phyloP scores from a whole-genome alignment of 176 grass and related monocot species.

The Eleusine coracana region DNA sequence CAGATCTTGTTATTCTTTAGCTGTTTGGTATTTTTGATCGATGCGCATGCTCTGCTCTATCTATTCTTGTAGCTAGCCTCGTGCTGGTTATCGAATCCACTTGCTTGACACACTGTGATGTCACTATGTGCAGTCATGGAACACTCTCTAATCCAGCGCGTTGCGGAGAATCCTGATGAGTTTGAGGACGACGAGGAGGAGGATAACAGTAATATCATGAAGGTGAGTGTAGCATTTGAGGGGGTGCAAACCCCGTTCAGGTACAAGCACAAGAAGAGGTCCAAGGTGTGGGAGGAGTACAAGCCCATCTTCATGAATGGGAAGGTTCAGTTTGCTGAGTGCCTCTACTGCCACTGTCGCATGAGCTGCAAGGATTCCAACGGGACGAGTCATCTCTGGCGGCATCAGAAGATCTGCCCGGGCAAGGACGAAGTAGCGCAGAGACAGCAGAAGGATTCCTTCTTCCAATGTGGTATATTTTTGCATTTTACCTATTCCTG shows the following conservation, averaged over 20 bases:
- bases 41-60: neutral
- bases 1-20: conserved; percentile 15
- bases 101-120: neutral
- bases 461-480: conserved; percentile 46
- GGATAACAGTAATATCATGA: conserved; percentile 27
- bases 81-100: neutral
- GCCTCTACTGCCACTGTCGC: conserved; percentile 55
- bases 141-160: conserved; percentile 22
- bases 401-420: conserved; percentile 61
- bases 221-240: conserved; percentile 34
- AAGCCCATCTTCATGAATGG: conserved; percentile 57
- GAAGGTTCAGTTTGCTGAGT: conserved; percentile 56
- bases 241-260: conserved; percentile 35
- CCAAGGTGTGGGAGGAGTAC: conserved; percentile 68
- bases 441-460: conserved; percentile 50
- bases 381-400: conserved; percentile 60
- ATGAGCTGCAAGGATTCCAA: conserved; percentile 70
- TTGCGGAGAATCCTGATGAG: conserved; percentile 24
- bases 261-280: conserved; percentile 62
- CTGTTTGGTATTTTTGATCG: neutral
- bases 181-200: conserved; percentile 25
- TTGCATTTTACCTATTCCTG: conserved; percentile 4
- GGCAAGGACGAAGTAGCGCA: conserved; percentile 24
- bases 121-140: conserved; percentile 35
- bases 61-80: neutral